phyloP scores from a whole-genome alignment of 2,329 filamentous ascomycete genomes.

The Ophiostoma sp. region DNA sequence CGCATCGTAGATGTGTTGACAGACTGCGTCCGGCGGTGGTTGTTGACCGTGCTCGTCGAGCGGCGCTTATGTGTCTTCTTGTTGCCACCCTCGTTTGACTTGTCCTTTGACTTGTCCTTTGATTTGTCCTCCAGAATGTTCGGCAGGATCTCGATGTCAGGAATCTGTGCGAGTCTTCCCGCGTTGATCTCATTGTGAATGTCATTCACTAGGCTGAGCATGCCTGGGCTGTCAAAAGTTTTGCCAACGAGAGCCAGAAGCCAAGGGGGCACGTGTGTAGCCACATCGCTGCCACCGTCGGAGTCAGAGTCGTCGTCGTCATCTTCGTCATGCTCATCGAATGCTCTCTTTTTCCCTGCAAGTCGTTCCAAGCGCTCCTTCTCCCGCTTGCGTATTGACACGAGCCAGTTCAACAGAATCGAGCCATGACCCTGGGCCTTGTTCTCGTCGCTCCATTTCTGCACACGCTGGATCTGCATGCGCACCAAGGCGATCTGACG shows the following conservation, averaged over 20 bases:
- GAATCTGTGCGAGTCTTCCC: slow-evolving; percentile 43
- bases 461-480: slow-evolving; percentile 56
- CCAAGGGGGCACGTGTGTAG: slow-evolving; percentile 45
- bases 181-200: slow-evolving; percentile 43
- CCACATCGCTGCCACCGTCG: slow-evolving; percentile 27
- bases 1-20: neutral
- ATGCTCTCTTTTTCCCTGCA: slow-evolving; percentile 31
- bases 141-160: slow-evolving; percentile 55
- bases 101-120: no score
- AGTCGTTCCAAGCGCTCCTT: slow-evolving; percentile 47
- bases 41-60: neutral
- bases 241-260: slow-evolving; percentile 42
- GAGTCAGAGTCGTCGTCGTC: slow-evolving; percentile 32
- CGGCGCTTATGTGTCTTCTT: slow-evolving; percentile 15
- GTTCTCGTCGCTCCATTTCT: slow-evolving; percentile 56
- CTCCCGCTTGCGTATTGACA: slow-evolving; percentile 61
- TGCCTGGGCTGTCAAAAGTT: slow-evolving; percentile 44
- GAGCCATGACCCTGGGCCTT: slow-evolving; percentile 35
- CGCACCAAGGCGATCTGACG: slow-evolving; percentile 60
- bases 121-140: slow-evolving; percentile 37
- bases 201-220: slow-evolving; percentile 43
- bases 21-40: slow-evolving; percentile 31
- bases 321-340: slow-evolving; percentile 24
- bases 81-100: slow-evolving; percentile 24
- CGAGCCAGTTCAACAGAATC: slow-evolving; percentile 53